Conservation (phyloP, 2,329 filamentous ascomycete species). For the Eurotiales sp. region DNA sequence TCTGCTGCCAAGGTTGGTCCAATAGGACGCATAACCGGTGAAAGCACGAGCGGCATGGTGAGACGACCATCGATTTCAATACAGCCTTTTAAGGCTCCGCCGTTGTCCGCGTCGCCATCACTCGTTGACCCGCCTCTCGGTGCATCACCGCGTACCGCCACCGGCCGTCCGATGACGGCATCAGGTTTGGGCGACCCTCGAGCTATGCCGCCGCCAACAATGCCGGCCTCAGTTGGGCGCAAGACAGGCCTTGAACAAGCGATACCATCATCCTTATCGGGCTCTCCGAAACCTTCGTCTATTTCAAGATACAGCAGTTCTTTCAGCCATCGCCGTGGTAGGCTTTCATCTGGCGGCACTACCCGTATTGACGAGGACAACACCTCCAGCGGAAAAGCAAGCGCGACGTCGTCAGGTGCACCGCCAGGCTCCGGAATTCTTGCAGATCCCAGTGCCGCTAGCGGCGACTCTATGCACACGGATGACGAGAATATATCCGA, state of each 20-base stretch:
- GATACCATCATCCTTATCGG: constrained; percentile 63
- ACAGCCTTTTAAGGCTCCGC: constrained; percentile 93
- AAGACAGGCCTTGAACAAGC: constrained; percentile 52
- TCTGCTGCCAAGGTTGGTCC: constrained; percentile 33
- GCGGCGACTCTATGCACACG: constrained; percentile 63
- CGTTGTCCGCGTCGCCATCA: constrained; percentile 83
- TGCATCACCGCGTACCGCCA: constrained; percentile 51
- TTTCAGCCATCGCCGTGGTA: constrained; percentile 78
- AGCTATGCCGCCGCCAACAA: constrained; percentile 36
- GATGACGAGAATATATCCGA: constrained; percentile 93
- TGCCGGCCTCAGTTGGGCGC: constrained; percentile 34
- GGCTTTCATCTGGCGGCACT: constrained; percentile 70
- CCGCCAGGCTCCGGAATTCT: constrained; percentile 76
- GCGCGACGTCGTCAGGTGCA: constrained; percentile 47
- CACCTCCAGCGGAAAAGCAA: constrained; percentile 56
- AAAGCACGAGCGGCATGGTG: constrained; percentile 50
- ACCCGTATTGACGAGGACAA: constrained; percentile 54
- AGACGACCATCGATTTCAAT: constrained; percentile 83
- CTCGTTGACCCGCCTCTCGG: constrained; percentile 46
- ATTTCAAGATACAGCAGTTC: constrained; percentile 90
- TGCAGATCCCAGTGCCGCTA: constrained; percentile 63
- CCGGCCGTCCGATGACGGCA: constrained; percentile 36
- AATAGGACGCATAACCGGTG: constrained; percentile 38
- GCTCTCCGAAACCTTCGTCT: constrained; percentile 73
- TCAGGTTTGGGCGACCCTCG: constrained; percentile 37